Evolutionary conservation across 495 filamentous ascomycete genomes (phyloP).

Genomic region (Xylaria longipes): DNA sequence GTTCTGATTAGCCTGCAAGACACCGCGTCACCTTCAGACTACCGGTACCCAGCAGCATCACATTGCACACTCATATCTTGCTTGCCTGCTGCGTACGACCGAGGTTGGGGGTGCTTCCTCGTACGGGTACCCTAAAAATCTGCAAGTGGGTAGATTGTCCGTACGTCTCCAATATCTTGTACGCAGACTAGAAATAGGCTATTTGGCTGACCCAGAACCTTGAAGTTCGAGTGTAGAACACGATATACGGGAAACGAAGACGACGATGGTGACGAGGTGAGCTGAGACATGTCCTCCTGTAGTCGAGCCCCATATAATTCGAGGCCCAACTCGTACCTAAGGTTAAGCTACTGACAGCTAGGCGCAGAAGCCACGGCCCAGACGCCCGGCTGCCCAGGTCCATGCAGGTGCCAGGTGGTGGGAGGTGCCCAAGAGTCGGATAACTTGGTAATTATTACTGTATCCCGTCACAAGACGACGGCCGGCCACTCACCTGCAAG

Average conservation of each 20-base stretch:
- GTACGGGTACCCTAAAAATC: background rate
- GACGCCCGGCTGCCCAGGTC: background rate
- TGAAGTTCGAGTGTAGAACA: background rate
- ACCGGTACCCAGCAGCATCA: conserved; percentile 7
- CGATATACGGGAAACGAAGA: background rate
- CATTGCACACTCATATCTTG: conserved; percentile 1
- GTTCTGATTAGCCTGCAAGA: conserved; percentile 19
- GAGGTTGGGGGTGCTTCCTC: background rate
- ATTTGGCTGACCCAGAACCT: background rate
- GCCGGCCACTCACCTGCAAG: background rate
- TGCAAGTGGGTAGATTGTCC: conserved; percentile 7
- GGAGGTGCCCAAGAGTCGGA: conserved; percentile 8
- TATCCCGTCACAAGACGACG: conserved; percentile 16
- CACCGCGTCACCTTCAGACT: conserved; percentile 1
- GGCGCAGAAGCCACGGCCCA: background rate
- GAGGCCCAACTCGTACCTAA: conserved; percentile 22
- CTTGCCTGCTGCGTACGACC: background rate
- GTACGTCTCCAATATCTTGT: background rate
- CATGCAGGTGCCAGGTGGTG: background rate
- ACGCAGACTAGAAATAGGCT: background rate
- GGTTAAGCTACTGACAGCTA: conserved; percentile 8
- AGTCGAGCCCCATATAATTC: conserved; percentile 6
- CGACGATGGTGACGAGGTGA: background rate
- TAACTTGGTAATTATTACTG: conserved; percentile 13
- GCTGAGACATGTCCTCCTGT: background rate